Base-by-base conservation (phyloP, 495 filamentous ascomycete species). In the Penicillium psychrofluorescens region DNA sequence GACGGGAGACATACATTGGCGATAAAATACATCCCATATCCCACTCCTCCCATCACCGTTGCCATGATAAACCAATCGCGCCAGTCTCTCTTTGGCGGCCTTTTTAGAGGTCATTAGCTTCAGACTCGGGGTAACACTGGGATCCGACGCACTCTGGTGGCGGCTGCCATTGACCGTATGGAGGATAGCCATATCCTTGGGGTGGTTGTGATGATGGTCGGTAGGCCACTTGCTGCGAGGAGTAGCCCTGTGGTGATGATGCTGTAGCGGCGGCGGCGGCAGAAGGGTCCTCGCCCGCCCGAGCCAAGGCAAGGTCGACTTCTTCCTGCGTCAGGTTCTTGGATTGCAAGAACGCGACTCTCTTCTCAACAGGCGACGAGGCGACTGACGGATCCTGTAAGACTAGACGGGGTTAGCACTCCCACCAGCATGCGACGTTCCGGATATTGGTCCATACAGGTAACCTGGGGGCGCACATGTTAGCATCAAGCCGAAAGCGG, bases 1-100 rank as follows among this genome's bases (percentile, higher is more conserved):
- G 10, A 3, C 29, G n/a, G 29, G 5, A 34, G 42, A 41, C 36
- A 44, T 58, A 85, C 85, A 79, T 95, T 95, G 45, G 87, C 83
- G 8, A 95, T 76, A 53, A 80, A 78, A 59, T 89, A 96, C n/a
- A 92, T 61, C 2, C 88, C 90, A 55, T 94, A 95, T 7, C 86
- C 75, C 4, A 94, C 81, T 33, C 88, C 87, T 35, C 86, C 84
- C 49, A 91, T 83, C 8, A 95, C 84, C 0, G 90, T 96, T 8
- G 90, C 90, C 86, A 95, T 88, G 52, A 96, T 95, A 60, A 96
- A 99, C 85, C 87, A 96, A 55, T 99, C 92, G 38, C 92, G 77
- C 92, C 92, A 99, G 62, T 99, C 92, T 49, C 92, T 77, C 54
- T 80, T 82, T 7, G 92, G 88, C 22, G 71, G 55, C 46, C 68